Percentiles rank a stretch among this genome's conserved stretches.
Evolutionary conservation across 225 moss, liverwort and hornwort species (phyloP).

Genomic region (Neckera pumila): DNA sequence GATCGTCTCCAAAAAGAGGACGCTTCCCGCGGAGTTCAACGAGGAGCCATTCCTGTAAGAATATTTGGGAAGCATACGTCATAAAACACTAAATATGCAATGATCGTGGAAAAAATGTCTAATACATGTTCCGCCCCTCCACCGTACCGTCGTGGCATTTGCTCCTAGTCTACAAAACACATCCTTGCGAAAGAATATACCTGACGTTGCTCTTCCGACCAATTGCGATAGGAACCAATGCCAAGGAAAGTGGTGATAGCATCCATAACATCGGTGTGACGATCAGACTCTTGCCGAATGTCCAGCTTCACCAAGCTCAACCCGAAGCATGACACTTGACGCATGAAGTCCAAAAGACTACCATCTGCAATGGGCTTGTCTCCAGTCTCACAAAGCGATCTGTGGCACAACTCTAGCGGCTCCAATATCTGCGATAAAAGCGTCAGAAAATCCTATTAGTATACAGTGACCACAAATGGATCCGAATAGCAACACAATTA

Average conservation of each 20-base stretch:
- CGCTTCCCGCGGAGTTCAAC: constrained; percentile 80
- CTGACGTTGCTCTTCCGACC: constrained; percentile 78
- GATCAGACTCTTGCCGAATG: constrained; percentile 92
- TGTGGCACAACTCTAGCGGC: constrained; percentile 79
- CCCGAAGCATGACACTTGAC: constrained; percentile 94
- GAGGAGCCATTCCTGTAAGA: constrained; percentile 65
- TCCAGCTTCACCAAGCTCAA: constrained; percentile 79
- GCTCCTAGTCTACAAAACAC: neutral
- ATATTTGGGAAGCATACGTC: neutral
- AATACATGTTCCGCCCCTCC: neutral
- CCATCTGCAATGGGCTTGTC: constrained; percentile 93
- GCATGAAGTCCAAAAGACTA: constrained; percentile 90
- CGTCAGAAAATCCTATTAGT: neutral
- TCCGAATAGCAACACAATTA: neutral
- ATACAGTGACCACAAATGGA: neutral
- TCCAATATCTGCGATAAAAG: constrained; percentile 64
- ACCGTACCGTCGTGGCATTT: neutral
- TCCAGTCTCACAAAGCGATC: constrained; percentile 80
- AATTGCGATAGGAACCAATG: constrained; percentile 81
- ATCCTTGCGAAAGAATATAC: constrained; percentile 1
- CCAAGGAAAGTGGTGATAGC: constrained; percentile 81
- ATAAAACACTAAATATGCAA: neutral
- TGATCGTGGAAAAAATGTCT: neutral
- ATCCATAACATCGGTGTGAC: constrained; percentile 87
- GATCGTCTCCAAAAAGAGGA: constrained; percentile 76